phyloP scores from a whole-genome alignment of 169 alveolate genomes.

The Eimeria tenella region DNA sequence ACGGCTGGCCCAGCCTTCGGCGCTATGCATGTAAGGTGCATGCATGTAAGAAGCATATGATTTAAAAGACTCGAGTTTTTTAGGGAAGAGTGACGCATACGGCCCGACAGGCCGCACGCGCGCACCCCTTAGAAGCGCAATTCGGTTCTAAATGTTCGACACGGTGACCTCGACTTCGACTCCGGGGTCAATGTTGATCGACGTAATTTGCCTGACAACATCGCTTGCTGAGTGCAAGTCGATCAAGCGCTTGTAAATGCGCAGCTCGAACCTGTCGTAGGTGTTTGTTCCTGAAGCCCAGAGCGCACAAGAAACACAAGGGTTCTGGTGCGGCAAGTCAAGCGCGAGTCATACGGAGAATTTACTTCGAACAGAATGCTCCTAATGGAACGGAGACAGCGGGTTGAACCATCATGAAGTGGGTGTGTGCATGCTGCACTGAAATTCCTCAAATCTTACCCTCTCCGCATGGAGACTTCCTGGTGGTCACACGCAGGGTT shows the following conservation, averaged over 20 bases:
- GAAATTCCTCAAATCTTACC: slow-evolving; percentile 79
- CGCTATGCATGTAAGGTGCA: too few relatives aligned
- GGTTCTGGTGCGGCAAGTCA: too few relatives aligned
- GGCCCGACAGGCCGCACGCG: neutral
- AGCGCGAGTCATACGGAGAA: too few relatives aligned
- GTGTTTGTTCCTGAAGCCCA: slow-evolving; percentile 94
- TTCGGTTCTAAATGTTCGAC: slow-evolving; percentile 84
- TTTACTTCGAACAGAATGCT: too few relatives aligned
- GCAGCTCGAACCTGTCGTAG: slow-evolving; percentile 98
- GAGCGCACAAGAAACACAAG: too few relatives aligned
- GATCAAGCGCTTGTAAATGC: slow-evolving; percentile 98
- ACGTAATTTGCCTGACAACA: slow-evolving; percentile 97
- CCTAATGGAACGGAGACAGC: neutral
- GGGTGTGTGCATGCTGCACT: too few relatives aligned
- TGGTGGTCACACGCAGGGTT: slow-evolving; percentile 96
- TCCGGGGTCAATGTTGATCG: slow-evolving; percentile 97
- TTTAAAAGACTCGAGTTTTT: slow-evolving; percentile 21
- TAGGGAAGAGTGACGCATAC: neutral
- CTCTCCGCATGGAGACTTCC: slow-evolving; percentile 99
- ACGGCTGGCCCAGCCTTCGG: too few relatives aligned
- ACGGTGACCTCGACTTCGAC: slow-evolving; percentile 98
- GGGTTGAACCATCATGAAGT: neutral
- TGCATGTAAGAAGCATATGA: neutral
- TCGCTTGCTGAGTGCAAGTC: slow-evolving; percentile 97
- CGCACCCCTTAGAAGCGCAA: neutral